Evolutionary conservation across 352 stramenopile genomes (phyloP).

Genomic region (Phytopythium vexans): DNA sequence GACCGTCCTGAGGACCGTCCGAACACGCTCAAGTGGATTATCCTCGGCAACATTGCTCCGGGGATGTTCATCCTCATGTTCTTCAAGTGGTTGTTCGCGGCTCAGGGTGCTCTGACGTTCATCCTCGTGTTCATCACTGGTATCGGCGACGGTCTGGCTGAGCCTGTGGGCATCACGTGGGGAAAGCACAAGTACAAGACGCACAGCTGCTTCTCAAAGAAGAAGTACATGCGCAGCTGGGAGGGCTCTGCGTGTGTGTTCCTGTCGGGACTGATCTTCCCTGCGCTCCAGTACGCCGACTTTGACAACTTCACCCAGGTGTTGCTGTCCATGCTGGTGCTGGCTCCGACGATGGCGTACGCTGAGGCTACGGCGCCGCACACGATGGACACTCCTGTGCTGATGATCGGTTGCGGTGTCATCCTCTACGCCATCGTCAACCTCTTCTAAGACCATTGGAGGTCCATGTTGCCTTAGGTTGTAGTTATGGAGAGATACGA

Average conservation of each 20-base stretch:
- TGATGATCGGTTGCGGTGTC: constrained; percentile 74
- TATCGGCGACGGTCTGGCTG: constrained; percentile 72
- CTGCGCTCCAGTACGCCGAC: constrained; percentile 76
- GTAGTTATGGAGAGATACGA: constrained; percentile 73
- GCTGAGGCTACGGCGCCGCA: constrained; percentile 84
- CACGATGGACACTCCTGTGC: constrained; percentile 84
- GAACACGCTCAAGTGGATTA: constrained; percentile 80
- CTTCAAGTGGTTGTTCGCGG: constrained; percentile 82
- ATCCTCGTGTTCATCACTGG: constrained; percentile 83
- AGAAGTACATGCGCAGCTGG: constrained; percentile 84
- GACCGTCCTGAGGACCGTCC: constrained; percentile 81
- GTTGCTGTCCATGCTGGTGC: constrained; percentile 74
- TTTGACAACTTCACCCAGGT: constrained; percentile 70
- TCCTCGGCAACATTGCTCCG: constrained; percentile 56
- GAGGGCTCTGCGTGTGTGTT: constrained; percentile 81
- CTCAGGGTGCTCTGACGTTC: constrained; percentile 55
- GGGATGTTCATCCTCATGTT: constrained; percentile 79
- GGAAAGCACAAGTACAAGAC: constrained; percentile 87
- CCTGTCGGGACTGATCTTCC: constrained; percentile 82
- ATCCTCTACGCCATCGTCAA: constrained; percentile 83
- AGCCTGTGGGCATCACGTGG: constrained; percentile 78
- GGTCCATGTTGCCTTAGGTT: constrained; percentile 70
- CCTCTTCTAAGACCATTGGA: no score
- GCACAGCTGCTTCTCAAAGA: constrained; percentile 74
- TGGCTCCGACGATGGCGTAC: constrained; percentile 80